A percentile compares a stretch with the other conserved stretches of the same genome.
phyloP scores from a whole-genome alignment of 306 rosid genomes.

The Castanea sativa region DNA sequence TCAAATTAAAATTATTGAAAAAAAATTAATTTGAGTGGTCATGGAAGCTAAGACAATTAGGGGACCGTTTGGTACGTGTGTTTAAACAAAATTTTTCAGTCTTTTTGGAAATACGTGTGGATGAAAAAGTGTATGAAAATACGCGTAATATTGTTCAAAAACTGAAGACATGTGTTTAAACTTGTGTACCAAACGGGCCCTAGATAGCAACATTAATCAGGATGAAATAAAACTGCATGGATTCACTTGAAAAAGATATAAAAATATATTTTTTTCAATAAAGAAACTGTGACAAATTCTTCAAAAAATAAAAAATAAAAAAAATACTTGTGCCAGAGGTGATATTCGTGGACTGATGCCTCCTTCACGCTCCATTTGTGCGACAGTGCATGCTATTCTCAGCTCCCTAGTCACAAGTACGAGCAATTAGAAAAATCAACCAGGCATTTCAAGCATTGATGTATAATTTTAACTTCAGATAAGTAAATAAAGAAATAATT shows the following conservation, averaged over 20 bases:
- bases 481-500: constrained; percentile 14
- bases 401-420: constrained; percentile 63
- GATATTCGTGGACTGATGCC: constrained; percentile 94
- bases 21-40: background rate
- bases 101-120: too few species aligned
- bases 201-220: background rate
- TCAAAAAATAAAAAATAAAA: too few species aligned
- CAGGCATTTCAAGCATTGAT: constrained; percentile 18
- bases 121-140: too few species aligned
- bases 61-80: too few species aligned
- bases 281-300: background rate
- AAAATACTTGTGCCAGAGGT: constrained; percentile 83
- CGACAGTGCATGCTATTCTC: constrained; percentile 94
- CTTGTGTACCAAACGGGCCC: too few species aligned
- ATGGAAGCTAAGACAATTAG: background rate
- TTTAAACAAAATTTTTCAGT: too few species aligned
- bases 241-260: constrained; percentile 11
- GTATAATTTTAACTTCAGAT: constrained; percentile 8
- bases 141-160: too few species aligned
- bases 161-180: too few species aligned
- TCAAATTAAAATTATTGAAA: background rate
- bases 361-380: constrained; percentile 99
- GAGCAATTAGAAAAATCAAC: constrained; percentile 23
- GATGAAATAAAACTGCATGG: constrained; percentile 13
- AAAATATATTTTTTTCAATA: background rate